These are phyloP conservation scores for Turritis glabra DNA, from an alignment of 345 rosid genomes.

Conservation along the genomic window DNA sequence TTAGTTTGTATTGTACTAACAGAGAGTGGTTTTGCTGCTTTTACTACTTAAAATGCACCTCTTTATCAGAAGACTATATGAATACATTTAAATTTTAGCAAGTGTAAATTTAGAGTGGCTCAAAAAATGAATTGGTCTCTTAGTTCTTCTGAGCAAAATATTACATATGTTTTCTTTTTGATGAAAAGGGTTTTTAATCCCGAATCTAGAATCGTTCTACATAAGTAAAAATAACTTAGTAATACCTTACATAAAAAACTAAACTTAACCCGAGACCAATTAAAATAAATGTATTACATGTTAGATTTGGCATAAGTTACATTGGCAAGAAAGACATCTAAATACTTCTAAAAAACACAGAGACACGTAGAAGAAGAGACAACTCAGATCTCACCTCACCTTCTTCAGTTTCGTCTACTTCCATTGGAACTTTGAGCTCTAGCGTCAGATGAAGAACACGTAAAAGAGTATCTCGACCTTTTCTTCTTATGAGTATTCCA, in stretches of 20 bases:
- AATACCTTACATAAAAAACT: background rate
- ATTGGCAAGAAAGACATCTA: conserved; percentile 27
- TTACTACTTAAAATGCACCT: background rate
- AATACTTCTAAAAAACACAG: conserved; percentile 7
- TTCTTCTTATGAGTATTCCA: conserved; percentile 90
- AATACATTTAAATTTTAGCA: background rate
- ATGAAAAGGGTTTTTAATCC: background rate
- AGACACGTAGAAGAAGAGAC: conserved; percentile 17
- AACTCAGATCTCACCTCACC: conserved; percentile 6
- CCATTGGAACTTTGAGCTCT: conserved; percentile 70
- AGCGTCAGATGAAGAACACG: conserved; percentile 73
- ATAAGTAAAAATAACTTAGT: background rate
- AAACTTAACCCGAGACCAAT: conserved; percentile 13
- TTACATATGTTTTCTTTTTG: background rate
- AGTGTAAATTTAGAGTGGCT: background rate
- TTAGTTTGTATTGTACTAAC: conserved; percentile 17
- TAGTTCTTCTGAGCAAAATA: background rate
- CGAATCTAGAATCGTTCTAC: conserved; percentile 12
- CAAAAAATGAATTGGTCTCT: background rate
- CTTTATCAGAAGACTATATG: background rate
- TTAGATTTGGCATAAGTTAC: conserved; percentile 13
- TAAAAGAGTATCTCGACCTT: conserved; percentile 71
- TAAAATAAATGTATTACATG: conserved; percentile 26
- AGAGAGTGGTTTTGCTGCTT: background rate
- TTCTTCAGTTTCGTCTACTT: conserved; percentile 42